Percentiles rank a stretch among this genome's conserved stretches.
Conservation (phyloP, 495 filamentous ascomycete genomes). For the Lepraria neglecta region DNA sequence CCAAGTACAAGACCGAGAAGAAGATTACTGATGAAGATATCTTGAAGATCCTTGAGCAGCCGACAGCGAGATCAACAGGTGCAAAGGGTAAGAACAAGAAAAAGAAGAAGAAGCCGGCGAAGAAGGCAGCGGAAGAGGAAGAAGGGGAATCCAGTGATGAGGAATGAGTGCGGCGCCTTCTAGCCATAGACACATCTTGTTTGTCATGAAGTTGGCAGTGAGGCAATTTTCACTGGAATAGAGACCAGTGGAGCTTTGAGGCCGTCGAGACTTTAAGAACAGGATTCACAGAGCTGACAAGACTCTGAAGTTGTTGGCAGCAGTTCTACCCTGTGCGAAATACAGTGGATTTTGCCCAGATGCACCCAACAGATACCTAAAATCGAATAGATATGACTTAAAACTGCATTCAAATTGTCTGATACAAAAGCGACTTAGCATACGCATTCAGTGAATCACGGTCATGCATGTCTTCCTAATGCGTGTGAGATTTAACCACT, state of each 20-base stretch:
- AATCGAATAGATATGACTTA: constrained; percentile 1
- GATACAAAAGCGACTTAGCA: neutral
- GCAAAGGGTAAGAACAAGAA: constrained; percentile 73
- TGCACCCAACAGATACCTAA: constrained; percentile 11
- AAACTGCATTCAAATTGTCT: neutral
- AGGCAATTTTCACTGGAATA: neutral
- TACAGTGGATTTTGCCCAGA: neutral
- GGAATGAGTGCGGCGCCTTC: constrained; percentile 39
- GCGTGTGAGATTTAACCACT: neutral
- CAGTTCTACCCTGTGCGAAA: neutral
- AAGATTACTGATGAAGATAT: constrained; percentile 96
- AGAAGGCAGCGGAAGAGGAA: constrained; percentile 51
- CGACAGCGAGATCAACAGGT: constrained; percentile 66
- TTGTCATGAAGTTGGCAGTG: neutral
- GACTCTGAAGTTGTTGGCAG: neutral
- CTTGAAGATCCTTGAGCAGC: constrained; percentile 84
- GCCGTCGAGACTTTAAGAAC: neutral
- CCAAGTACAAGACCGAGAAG: constrained; percentile 85
- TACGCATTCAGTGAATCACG: neutral
- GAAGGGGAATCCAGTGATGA: constrained; percentile 52
- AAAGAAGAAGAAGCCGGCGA: constrained; percentile 84
- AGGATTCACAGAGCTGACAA: constrained; percentile 1
- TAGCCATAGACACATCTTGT: too few relatives aligned
- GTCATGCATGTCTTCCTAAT: neutral
- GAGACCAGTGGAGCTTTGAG: neutral